Conservation (phyloP, 2,329 filamentous ascomycete species). For the Polychaeton citri region DNA sequence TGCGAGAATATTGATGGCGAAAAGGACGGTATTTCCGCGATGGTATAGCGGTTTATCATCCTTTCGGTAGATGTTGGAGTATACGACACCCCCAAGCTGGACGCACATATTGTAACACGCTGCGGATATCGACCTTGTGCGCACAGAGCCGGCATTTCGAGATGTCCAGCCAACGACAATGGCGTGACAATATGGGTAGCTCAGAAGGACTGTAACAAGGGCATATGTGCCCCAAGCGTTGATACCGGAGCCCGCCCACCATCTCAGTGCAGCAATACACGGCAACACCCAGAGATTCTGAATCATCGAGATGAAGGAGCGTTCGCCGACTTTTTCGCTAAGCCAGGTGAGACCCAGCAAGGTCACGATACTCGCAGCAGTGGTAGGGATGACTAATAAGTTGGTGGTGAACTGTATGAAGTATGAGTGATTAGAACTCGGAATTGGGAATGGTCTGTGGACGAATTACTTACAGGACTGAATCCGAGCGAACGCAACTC, state of each 20-base stretch:
- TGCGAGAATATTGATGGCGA: conserved; percentile 18
- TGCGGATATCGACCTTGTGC: conserved; percentile 29
- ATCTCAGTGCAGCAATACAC: conserved; percentile 40
- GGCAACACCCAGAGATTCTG: conserved; percentile 49
- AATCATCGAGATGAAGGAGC: conserved; percentile 33
- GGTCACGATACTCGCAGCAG: conserved; percentile 25
- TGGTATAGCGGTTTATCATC: conserved; percentile 33
- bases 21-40: conserved; percentile 25
- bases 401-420: conserved; percentile 41
- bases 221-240: conserved; percentile 26
- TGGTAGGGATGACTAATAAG: conserved; percentile 42
- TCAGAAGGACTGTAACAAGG: conserved; percentile 26
- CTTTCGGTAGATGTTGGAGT: conserved; percentile 35
- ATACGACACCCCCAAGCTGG: conserved; percentile 34
- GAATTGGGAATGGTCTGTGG: background rate
- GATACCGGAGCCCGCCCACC: conserved; percentile 30
- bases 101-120: conserved; percentile 28
- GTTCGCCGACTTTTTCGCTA: conserved; percentile 33
- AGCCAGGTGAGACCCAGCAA: conserved; percentile 32
- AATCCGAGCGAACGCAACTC: conserved; percentile 45
- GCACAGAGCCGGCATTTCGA: conserved; percentile 29
- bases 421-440: background rate
- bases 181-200: conserved; percentile 30
- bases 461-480: conserved; percentile 25
- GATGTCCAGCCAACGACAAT: conserved; percentile 30